These are phyloP conservation scores for Tagetes patula DNA, from an alignment of 129 eudicot species.

Conservation along the genomic window DNA sequence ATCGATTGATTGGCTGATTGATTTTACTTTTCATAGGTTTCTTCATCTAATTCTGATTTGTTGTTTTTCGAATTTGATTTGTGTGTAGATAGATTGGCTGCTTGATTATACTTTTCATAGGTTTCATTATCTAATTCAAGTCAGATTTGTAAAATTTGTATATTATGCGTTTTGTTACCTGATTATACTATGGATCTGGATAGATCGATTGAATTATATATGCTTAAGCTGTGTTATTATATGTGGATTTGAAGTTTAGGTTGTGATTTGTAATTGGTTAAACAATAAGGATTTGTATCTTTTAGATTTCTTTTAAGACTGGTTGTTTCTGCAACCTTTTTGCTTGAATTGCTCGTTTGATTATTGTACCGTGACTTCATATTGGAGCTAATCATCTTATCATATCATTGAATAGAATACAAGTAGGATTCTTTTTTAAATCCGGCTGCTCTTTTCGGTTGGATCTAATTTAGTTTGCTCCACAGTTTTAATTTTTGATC, in stretches of 20 bases:
- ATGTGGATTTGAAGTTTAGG: neutral
- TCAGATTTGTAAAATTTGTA: neutral
- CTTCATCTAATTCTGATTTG: no score
- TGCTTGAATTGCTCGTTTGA: slow-evolving; percentile 4
- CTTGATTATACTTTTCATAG: no score
- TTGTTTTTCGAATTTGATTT: no score
- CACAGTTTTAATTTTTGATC: neutral
- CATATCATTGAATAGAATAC: neutral
- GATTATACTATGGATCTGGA: slow-evolving; percentile 15
- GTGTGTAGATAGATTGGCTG: no score
- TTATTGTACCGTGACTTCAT: neutral
- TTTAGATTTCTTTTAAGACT: slow-evolving; percentile 3
- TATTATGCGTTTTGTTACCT: neutral
- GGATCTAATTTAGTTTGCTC: neutral
- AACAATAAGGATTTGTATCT: neutral
- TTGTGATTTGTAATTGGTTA: slow-evolving; percentile 1
- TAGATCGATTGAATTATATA: neutral
- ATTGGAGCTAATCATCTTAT: neutral
- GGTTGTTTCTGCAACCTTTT: neutral
- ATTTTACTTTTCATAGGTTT: no score
- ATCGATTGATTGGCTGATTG: no score
- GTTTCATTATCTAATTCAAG: neutral
- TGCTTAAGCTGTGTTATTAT: neutral
- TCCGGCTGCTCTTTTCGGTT: slow-evolving; percentile 2
- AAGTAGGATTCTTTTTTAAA: neutral